Evolutionary conservation across 2,329 filamentous ascomycete genomes (phyloP).

Genomic region (Colletotrichum theobromicola): DNA sequence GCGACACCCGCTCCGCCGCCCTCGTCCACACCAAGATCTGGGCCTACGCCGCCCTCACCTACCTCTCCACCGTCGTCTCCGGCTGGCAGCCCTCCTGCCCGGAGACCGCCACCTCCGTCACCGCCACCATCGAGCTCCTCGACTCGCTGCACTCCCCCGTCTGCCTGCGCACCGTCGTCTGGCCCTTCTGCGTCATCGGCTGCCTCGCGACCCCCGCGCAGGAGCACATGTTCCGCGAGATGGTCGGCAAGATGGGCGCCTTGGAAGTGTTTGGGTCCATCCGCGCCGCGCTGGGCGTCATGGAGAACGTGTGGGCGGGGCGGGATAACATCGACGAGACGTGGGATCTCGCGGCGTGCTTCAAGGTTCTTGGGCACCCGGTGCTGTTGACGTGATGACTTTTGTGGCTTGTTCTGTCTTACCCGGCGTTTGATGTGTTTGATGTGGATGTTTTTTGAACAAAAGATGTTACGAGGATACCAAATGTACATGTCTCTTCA

Average conservation of each 20-base stretch:
- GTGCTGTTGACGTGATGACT: constrained; percentile 41
- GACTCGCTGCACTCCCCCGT: constrained; percentile 34
- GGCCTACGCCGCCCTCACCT: constrained; percentile 52
- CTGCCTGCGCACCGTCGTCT: constrained; percentile 44
- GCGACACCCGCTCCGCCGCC: constrained; percentile 6
- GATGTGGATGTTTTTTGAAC: background rate
- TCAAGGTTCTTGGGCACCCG: constrained; percentile 44
- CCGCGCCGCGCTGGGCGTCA: constrained; percentile 45
- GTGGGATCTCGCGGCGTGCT: constrained; percentile 50
- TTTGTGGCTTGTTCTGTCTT: too few species aligned
- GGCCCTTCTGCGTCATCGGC: constrained; percentile 47
- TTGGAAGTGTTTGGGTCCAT: constrained; percentile 51
- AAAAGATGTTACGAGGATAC: background rate
- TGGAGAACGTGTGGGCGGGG: constrained; percentile 51
- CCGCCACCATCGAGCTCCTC: constrained; percentile 36
- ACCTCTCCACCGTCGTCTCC: constrained; percentile 52
- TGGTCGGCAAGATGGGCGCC: constrained; percentile 45
- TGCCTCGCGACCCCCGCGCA: constrained; percentile 43
- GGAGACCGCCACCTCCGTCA: constrained; percentile 42
- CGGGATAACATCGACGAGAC: constrained; percentile 43
- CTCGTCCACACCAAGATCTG: constrained; percentile 42
- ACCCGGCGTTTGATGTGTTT: background rate
- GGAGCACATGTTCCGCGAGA: constrained; percentile 45
- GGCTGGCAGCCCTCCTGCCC: constrained; percentile 55
- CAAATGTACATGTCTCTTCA: background rate